phyloP scores from a whole-genome alignment of 306 rosid genomes.

The Vachellia pachyceras region DNA sequence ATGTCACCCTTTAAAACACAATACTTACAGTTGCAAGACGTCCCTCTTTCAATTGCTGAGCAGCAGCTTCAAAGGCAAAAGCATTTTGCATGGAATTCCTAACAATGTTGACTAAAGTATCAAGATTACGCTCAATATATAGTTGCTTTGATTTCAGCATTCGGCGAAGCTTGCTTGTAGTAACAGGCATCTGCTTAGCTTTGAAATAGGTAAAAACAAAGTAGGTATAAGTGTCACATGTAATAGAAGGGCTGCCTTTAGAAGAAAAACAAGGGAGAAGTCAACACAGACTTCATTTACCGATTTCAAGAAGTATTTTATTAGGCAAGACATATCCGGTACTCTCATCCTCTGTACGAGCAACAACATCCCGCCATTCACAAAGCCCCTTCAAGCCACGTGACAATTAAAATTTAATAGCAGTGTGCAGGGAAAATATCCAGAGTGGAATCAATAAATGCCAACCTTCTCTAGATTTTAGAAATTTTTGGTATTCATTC shows the following conservation, averaged over 20 bases:
- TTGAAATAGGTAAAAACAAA: slow-evolving; percentile 41
- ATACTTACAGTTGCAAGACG: slow-evolving; percentile 62
- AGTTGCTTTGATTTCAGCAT: slow-evolving; percentile 68
- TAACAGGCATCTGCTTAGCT: slow-evolving; percentile 94
- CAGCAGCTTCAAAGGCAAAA: slow-evolving; percentile 74
- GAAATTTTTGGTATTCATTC: background rate
- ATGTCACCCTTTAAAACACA: slow-evolving; percentile 18
- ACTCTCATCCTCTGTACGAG: slow-evolving; percentile 92
- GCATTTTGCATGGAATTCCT: slow-evolving; percentile 71
- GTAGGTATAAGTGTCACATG: background rate
- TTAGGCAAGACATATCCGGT: slow-evolving; percentile 93
- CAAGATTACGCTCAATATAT: slow-evolving; percentile 76
- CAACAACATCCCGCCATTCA: slow-evolving; percentile 91
- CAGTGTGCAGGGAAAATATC: background rate
- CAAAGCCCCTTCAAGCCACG: slow-evolving; percentile 71
- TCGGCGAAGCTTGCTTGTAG: slow-evolving; percentile 63
- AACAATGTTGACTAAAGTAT: slow-evolving; percentile 71
- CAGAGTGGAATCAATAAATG: slow-evolving; percentile 12
- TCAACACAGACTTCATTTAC: slow-evolving; percentile 54
- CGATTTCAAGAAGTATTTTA: slow-evolving; percentile 79
- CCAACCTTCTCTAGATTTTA: background rate
- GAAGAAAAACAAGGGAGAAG: slow-evolving; percentile 19
- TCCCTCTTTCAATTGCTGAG: slow-evolving; percentile 60
- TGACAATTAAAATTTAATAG: slow-evolving; percentile 10
- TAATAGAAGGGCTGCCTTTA: background rate